Evolutionary conservation across 495 filamentous ascomycete genomes (phyloP), one percentile per base, ranked within the genome.

Genomic region (Cladorrhinum samala): DNA sequence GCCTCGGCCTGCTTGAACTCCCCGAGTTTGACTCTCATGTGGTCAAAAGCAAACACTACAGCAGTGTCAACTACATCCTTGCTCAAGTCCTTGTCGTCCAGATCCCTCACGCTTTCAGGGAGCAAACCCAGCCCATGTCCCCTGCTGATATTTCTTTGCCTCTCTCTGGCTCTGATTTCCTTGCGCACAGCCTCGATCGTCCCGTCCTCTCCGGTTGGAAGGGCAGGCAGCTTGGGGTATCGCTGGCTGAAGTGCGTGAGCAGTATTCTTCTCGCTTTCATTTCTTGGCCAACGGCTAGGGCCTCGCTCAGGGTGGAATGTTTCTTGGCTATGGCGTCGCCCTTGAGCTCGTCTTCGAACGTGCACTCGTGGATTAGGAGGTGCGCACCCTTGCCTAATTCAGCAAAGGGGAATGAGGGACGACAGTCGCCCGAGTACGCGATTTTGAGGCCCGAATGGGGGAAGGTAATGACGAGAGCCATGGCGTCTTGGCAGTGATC

Each of bases 171-270:
- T 11, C 27, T 33, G 11, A 33, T 33, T 11, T 33, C 27, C 27
- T 33, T 33, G 6, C 27, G 5, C 27, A 33, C 27, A 33, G 27
- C 27, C 27, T 11, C 27, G 11, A 33, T 17, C 39, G 2, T 21
- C 13, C n/a, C 37, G 20, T 43, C 6, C 50, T 49, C 72, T 30
- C 48, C 67, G 62, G 47, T 58, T 47, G 73, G 67, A 21, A 86
- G 67, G 9, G 76, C 67, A 5, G 86, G 83, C 20, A 92, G 62
- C 71, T 96, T 96, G 60, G 89, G 87, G 68, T 98, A 98, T n/a
- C 93, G 76, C 68, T 98, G 93, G 25, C 83, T 87, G 70, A 98
- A 98, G 70, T 98, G 93, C 19, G 94, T 97, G 39, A 98, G 74
- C 50, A 96, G 59, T 16, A 91, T 80, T 18, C 84, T 72, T 48